Conservation (phyloP, 2,329 filamentous ascomycete genomes). For the Aspergillus carbonarius region DNA sequence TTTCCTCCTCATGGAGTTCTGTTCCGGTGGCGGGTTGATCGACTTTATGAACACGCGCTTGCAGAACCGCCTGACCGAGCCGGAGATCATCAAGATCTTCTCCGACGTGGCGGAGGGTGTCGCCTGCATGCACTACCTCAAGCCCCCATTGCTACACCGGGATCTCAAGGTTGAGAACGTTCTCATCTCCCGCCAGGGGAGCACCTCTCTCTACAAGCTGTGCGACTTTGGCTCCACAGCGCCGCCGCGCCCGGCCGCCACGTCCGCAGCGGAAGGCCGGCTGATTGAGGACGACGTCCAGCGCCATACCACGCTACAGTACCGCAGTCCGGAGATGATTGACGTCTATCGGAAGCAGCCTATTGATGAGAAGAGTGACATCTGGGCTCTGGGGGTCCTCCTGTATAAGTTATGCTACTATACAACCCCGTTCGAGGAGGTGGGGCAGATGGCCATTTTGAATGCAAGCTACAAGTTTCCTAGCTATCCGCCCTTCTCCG, state of each 20-base stretch:
- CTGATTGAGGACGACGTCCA: conserved; percentile 96
- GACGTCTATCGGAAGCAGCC: conserved; percentile 96
- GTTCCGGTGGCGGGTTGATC: conserved; percentile 89
- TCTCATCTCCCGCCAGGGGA: conserved; percentile 70
- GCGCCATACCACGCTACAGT: conserved; percentile 94
- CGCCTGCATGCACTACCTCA: conserved; percentile 98
- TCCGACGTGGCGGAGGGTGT: conserved; percentile 93
- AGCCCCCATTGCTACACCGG: conserved; percentile 85
- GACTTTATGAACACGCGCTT: conserved; percentile 99
- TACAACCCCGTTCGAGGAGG: conserved; percentile 96
- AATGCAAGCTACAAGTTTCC: conserved; percentile 95
- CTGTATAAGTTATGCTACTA: conserved; percentile 99
- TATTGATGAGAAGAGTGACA: conserved; percentile 98
- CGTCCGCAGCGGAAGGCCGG: conserved; percentile 82
- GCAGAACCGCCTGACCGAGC: conserved; percentile 94
- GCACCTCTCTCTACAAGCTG: conserved; percentile 81
- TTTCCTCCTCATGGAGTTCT: conserved; percentile 97
- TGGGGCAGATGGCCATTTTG: conserved; percentile 93
- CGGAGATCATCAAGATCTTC: conserved; percentile 96
- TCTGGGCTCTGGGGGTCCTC: conserved; percentile 93
- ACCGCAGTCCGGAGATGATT: conserved; percentile 97
- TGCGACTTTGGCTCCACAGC: conserved; percentile 97
- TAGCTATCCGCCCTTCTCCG: conserved; percentile 82
- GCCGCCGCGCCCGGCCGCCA: conserved; percentile 77
- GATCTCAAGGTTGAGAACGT: conserved; percentile 99